Evolutionary conservation across 2,329 filamentous ascomycete species (phyloP).

Genomic region (Biscogniauxia marginata): DNA sequence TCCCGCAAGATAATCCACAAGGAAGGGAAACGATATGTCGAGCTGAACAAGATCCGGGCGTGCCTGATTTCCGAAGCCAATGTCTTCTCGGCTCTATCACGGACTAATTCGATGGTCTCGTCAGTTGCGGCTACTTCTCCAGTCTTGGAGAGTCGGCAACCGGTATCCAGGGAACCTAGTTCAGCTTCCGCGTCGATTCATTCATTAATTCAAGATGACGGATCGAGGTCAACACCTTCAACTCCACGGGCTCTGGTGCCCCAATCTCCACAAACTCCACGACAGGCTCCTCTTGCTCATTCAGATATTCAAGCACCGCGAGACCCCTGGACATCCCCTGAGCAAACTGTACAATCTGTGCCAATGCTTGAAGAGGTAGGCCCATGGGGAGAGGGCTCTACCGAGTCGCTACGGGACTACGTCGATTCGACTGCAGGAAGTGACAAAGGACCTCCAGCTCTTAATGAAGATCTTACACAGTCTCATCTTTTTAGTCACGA

Average conservation of each 20-base stretch:
- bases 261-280: conserved; percentile 39
- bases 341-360: conserved; percentile 37
- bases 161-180: conserved; percentile 24
- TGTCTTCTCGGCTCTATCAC: conserved; percentile 59
- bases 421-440: conserved; percentile 9
- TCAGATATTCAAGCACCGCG: conserved; percentile 32
- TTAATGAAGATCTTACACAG: conserved; percentile 49
- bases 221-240: conserved; percentile 37
- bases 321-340: conserved; percentile 33
- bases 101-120: conserved; percentile 58
- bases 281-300: conserved; percentile 24
- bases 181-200: conserved; percentile 17
- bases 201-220: conserved; percentile 24
- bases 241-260: conserved; percentile 50
- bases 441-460: conserved; percentile 27
- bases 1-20: conserved; percentile 45
- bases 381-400: conserved; percentile 21
- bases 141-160: conserved; percentile 30
- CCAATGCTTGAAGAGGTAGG: conserved; percentile 31
- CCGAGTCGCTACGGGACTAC: conserved; percentile 7
- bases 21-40: conserved; percentile 64
- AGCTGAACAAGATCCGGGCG: conserved; percentile 62
- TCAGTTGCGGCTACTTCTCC: conserved; percentile 52
- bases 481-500: conserved; percentile 76
- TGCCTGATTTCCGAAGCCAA: conserved; percentile 67